Evolutionary conservation across 345 rosid species (phyloP), one percentile per base, ranked within the genome.

Genomic region (Camelina hispida): DNA sequence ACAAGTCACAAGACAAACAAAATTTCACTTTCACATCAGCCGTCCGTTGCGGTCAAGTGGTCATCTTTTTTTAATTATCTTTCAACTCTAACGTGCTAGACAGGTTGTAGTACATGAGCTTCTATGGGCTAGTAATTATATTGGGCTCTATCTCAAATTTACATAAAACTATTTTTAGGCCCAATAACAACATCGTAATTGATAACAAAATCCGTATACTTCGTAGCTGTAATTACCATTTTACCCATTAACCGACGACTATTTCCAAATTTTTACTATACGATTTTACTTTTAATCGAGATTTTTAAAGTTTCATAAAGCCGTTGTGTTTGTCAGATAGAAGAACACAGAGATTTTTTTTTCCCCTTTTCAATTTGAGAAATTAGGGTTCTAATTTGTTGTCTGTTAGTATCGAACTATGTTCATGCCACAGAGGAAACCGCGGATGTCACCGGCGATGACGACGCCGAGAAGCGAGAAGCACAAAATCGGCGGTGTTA

Each of bases 371-470:
- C 53, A 15, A 42, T 55, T 62, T 62, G 52, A 30, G 42, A 55
- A 70, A 63, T 47, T 77, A 77, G 76, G 80, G 67, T 71, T 77
- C 25, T 47, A 4, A 54, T 3, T 11, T 17, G 12, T 16, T 28
- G 30, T 28, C n/a, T 28, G 30, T 28, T 28, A 28, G 4, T 28
- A 46, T 22, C 9, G 12, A 62, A 72, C 28, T 3, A 91, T 91
- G 98, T 87, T 90, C 52, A 86, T 91, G 60, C 93, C 91, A 22
- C 91, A 85, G 81, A 85, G 87, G 65, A 87, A 83, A 48, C 56
- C 72, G 50, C 73, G 83, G 80, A 65, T 40, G 52, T 70, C 75
- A 62, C 78, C 84, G 60, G 73, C 79, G 35, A 55, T 74, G 34
- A 83, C 87, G 25, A 83, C 87, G 25, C 89, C 87, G 32, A 70